Conservation (phyloP, 805 yeast genomes). For the Ogataea polymorpha region DNA sequence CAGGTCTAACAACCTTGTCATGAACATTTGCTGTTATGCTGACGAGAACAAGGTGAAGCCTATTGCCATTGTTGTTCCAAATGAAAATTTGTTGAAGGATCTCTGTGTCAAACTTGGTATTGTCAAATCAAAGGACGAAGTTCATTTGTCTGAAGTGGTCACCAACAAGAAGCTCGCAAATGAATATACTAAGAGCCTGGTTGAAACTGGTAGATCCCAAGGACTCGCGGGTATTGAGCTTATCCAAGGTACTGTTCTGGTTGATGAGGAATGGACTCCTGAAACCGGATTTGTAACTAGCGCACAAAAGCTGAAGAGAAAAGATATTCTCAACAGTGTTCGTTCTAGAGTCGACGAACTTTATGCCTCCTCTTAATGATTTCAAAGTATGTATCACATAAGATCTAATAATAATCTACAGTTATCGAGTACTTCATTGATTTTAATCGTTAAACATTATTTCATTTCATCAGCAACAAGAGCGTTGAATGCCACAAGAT, state of each 20-base stretch:
- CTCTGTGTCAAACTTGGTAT: constrained; percentile 58
- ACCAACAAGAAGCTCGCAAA: constrained; percentile 53
- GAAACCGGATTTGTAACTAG: constrained; percentile 90
- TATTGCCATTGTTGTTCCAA: constrained; percentile 84
- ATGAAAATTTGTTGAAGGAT: constrained; percentile 59
- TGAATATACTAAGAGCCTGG: constrained; percentile 54
- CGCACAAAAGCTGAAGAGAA: constrained; percentile 95
- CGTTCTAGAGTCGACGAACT: constrained; percentile 64
- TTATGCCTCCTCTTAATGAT: constrained; percentile 35
- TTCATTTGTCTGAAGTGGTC: constrained; percentile 43
- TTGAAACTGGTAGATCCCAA: constrained; percentile 73
- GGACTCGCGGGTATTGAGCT: constrained; percentile 87
- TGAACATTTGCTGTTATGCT: constrained; percentile 89
- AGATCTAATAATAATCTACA: constrained; percentile 1
- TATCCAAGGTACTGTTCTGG: constrained; percentile 69
- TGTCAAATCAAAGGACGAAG: constrained; percentile 39
- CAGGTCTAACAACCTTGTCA: constrained; percentile 74
- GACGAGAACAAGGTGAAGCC: constrained; percentile 88
- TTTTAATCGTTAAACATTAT: neutral
- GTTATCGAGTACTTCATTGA: neutral
- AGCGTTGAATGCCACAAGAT: constrained; percentile 50
- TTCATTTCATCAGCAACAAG: constrained; percentile 51
- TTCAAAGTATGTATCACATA: constrained; percentile 3
- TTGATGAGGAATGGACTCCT: constrained; percentile 97
- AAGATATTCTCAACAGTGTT: constrained; percentile 73